These are phyloP conservation scores for Colletotrichum aenigma DNA, from an alignment of 2,329 filamentous ascomycete species.

Conservation along the genomic window DNA sequence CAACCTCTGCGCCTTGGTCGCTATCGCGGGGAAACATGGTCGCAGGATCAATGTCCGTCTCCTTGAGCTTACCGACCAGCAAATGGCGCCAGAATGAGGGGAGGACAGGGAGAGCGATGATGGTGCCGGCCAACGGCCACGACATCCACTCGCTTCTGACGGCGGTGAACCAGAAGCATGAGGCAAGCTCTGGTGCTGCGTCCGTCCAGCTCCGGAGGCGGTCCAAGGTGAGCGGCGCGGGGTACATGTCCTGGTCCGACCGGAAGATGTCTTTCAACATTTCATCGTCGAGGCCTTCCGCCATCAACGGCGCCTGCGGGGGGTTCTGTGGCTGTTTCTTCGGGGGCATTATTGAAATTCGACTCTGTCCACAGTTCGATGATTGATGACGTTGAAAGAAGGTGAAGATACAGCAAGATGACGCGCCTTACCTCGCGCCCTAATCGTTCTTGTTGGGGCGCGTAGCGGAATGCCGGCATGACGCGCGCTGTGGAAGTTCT, in stretches of 20 bases:
- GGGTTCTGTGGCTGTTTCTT: background rate
- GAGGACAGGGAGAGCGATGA: conserved; percentile 33
- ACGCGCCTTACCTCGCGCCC: background rate
- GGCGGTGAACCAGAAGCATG: conserved; percentile 23
- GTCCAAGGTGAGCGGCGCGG: conserved; percentile 32
- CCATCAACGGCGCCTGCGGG: background rate
- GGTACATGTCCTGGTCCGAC: conserved; percentile 38
- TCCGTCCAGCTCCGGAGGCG: conserved; percentile 32
- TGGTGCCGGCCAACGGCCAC: conserved; percentile 24
- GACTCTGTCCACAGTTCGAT: background rate
- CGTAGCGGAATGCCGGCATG: background rate
- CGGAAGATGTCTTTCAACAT: conserved; percentile 26
- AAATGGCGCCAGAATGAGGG: conserved; percentile 29
- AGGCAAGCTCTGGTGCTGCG: conserved; percentile 29
- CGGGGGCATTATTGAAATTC: background rate
- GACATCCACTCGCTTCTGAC: background rate
- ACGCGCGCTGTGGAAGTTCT: background rate
- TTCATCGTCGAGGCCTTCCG: conserved; percentile 16
- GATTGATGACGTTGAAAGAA: background rate
- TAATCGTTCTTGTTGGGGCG: background rate
- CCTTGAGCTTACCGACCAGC: conserved; percentile 31
- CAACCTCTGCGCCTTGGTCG: conserved; percentile 22
- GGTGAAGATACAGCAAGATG: background rate
- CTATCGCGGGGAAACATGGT: conserved; percentile 25
- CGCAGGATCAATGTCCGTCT: conserved; percentile 28